phyloP scores from a whole-genome alignment of 306 rosid genomes.

The Quercus robur region DNA sequence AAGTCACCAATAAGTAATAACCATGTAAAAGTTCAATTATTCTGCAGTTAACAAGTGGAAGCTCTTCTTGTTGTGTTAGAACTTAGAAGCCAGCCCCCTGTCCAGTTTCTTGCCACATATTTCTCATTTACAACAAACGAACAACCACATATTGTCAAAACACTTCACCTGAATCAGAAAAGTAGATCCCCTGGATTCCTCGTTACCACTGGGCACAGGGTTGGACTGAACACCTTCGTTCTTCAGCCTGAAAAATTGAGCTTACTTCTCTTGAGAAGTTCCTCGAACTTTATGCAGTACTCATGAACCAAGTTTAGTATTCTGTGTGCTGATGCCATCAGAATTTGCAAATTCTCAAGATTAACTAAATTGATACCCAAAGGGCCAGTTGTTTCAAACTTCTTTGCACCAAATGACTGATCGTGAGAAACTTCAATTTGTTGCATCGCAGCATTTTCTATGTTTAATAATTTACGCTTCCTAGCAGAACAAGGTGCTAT shows the following conservation, averaged over 20 bases:
- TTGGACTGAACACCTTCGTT: conserved; percentile 25
- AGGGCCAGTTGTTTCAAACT: conserved; percentile 19
- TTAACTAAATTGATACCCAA: conserved; percentile 24
- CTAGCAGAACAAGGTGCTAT: conserved; percentile 49
- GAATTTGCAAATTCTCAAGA: conserved; percentile 31
- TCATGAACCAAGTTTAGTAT: conserved; percentile 32
- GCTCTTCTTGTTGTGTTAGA: background rate
- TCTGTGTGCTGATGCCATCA: conserved; percentile 32
- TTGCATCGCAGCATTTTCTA: conserved; percentile 40
- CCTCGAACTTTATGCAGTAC: conserved; percentile 24
- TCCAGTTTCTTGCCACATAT: background rate
- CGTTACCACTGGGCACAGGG: conserved; percentile 38
- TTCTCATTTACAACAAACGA: conserved; percentile 4
- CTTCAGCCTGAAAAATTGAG: conserved; percentile 33
- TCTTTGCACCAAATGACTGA: conserved; percentile 35
- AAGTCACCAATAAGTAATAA: background rate
- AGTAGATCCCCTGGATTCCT: conserved; percentile 64
- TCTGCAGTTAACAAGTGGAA: background rate
- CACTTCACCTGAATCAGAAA: conserved; percentile 77
- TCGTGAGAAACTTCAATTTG: conserved; percentile 33
- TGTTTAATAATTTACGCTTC: conserved; percentile 56
- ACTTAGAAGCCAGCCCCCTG: background rate
- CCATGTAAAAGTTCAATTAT: background rate
- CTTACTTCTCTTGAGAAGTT: conserved; percentile 25
- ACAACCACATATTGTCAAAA: conserved; percentile 9